Evolutionary conservation across 495 filamentous ascomycete genomes (phyloP).

Genomic region (Daldinia childiae): DNA sequence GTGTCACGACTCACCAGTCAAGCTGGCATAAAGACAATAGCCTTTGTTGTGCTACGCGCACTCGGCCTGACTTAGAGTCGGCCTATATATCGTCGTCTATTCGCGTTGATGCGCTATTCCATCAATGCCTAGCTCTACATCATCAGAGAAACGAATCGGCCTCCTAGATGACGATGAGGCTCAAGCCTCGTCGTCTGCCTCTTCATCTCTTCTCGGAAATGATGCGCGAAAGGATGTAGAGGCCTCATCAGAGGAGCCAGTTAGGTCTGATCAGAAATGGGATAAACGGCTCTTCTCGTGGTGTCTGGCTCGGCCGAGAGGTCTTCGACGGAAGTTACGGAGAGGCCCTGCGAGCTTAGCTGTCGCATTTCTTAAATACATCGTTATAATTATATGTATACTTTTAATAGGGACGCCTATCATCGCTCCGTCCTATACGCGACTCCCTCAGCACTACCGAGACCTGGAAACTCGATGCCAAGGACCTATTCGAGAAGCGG

Average conservation of each 20-base stretch:
- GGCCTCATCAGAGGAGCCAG: neutral
- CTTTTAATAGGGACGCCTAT: conserved; percentile 59
- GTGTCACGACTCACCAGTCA: conserved; percentile 18
- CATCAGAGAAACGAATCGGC: conserved; percentile 32
- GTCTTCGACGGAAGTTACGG: conserved; percentile 29
- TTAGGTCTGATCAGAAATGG: conserved; percentile 22
- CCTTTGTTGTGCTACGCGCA: conserved; percentile 25
- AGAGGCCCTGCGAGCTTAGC: conserved; percentile 24
- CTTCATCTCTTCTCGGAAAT: conserved; percentile 31
- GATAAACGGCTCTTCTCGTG: conserved; percentile 25
- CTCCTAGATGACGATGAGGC: conserved; percentile 36
- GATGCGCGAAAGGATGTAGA: conserved; percentile 26
- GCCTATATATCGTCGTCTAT: neutral
- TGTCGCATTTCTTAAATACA: conserved; percentile 23
- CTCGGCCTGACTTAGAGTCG: conserved; percentile 4
- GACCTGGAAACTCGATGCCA: conserved; percentile 46
- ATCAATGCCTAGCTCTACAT: conserved; percentile 37
- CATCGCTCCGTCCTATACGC: conserved; percentile 69
- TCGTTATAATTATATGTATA: conserved; percentile 22
- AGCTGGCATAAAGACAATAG: conserved; percentile 13
- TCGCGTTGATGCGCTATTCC: conserved; percentile 22
- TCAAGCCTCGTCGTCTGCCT: conserved; percentile 27
- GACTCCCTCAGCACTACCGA: conserved; percentile 53
- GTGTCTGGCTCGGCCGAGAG: conserved; percentile 29
- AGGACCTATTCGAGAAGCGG: conserved; percentile 47